Percentiles rank a stretch among this genome's conserved stretches.
Evolutionary conservation across 805 yeast species (phyloP).

Genomic region (Ogataea trehaloabstinens): DNA sequence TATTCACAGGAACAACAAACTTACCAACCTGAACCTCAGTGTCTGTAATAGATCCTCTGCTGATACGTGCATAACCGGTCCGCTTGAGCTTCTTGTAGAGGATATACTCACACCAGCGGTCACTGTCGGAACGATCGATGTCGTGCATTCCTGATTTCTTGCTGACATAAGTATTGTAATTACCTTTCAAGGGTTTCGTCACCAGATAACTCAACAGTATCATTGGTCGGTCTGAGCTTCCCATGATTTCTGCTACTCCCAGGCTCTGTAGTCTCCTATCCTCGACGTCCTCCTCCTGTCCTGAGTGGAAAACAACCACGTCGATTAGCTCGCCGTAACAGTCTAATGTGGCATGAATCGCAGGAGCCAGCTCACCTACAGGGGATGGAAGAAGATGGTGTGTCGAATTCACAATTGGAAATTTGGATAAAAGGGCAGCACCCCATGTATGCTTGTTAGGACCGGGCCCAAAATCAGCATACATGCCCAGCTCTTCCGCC

Average conservation of each 20-base stretch:
- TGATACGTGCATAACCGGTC: slow-evolving; percentile 90
- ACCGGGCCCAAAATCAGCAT: slow-evolving; percentile 96
- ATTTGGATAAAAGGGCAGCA: slow-evolving; percentile 84
- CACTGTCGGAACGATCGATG: slow-evolving; percentile 91
- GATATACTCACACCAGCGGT: slow-evolving; percentile 98
- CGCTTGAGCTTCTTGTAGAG: slow-evolving; percentile 82
- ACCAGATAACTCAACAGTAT: slow-evolving; percentile 87
- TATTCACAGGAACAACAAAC: slow-evolving; percentile 54
- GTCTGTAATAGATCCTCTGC: slow-evolving; percentile 92
- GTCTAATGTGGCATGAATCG: slow-evolving; percentile 92
- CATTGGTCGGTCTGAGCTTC: slow-evolving; percentile 75
- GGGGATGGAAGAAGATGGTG: slow-evolving; percentile 95
- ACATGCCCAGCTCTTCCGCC: slow-evolving; percentile 92
- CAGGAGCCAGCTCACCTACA: slow-evolving; percentile 97
- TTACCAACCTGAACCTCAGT: slow-evolving; percentile 96
- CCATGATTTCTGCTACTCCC: slow-evolving; percentile 78
- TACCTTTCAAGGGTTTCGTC: slow-evolving; percentile 82
- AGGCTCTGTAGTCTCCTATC: slow-evolving; percentile 86
- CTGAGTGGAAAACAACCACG: slow-evolving; percentile 95
- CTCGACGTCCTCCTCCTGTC: slow-evolving; percentile 96
- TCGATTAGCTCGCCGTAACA: slow-evolving; percentile 86
- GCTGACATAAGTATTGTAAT: slow-evolving; percentile 88
- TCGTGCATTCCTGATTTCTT: slow-evolving; percentile 85
- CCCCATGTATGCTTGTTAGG: slow-evolving; percentile 99
- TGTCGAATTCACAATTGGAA: slow-evolving; percentile 86